phyloP scores from a whole-genome alignment of 148 eudicot species.

The Chenopodium berlandieri region DNA sequence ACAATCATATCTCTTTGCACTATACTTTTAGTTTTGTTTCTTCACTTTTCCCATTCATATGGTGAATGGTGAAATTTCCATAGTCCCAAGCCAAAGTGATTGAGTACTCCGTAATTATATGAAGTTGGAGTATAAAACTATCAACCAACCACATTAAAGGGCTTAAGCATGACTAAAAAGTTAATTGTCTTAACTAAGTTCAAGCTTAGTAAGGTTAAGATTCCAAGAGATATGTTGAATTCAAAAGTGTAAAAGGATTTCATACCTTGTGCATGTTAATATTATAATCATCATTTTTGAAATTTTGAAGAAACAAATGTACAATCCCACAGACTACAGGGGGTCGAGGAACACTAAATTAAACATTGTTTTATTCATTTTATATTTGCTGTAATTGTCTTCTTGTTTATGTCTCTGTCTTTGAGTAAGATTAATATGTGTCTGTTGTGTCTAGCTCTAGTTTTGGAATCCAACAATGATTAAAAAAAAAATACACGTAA shows the following conservation, averaged over 20 bases:
- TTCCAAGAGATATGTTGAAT: slow-evolving; percentile 13
- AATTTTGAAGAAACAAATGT: too few relatives aligned
- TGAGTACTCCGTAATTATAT: not conserved
- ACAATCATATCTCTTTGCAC: too few relatives aligned
- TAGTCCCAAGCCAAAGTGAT: not conserved
- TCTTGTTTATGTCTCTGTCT: not conserved
- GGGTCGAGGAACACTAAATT: too few relatives aligned
- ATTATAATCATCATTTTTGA: not conserved
- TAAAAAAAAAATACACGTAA: not conserved
- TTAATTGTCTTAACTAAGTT: not conserved
- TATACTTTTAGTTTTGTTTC: too few relatives aligned
- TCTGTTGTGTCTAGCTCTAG: not conserved
- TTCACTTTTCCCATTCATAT: too few relatives aligned
- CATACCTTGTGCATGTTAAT: not conserved
- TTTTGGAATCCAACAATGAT: not conserved
- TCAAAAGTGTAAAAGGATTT: not conserved
- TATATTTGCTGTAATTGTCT: not conserved
- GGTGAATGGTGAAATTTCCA: not conserved
- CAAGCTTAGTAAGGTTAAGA: not conserved
- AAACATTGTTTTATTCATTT: not conserved
- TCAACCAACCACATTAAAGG: not conserved
- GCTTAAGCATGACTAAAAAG: slow-evolving; percentile 1
- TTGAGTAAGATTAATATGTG: not conserved
- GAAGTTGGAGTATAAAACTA: not conserved
- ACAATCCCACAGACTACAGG: too few relatives aligned